phyloP scores from a whole-genome alignment of 176 grass and related monocot species.

The Otatea glauca region DNA sequence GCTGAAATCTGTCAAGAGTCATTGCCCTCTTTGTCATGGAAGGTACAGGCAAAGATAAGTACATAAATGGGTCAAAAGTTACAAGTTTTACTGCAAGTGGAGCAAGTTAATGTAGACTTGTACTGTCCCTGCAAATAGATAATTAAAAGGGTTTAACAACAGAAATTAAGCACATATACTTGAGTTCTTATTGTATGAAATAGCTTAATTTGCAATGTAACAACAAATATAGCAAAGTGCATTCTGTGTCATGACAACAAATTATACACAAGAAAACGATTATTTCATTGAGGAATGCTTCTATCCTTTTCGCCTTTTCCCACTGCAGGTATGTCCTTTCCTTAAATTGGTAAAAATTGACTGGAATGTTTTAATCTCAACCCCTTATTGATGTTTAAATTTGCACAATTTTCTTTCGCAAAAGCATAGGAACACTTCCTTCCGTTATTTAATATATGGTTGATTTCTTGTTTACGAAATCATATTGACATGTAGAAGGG shows the following conservation, averaged over 20 bases:
- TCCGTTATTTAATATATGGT: not conserved
- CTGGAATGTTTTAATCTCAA: conserved; percentile 24
- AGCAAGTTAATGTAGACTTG: conserved; percentile 87
- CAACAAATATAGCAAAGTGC: not conserved
- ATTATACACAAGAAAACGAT: conserved; percentile 23
- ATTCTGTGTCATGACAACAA: not conserved
- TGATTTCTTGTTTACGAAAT: conserved; percentile 2
- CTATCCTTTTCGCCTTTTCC: conserved; percentile 3
- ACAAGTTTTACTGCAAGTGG: conserved; percentile 75
- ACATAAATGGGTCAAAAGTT: conserved; percentile 98
- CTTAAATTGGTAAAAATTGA: not conserved
- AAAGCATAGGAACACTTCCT: conserved; percentile 29
- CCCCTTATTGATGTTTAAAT: conserved; percentile 11
- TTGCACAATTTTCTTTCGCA: not conserved
- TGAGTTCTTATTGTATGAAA: conserved; percentile 16
- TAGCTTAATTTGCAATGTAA: conserved; percentile 3
- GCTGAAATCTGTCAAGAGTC: conserved; percentile 84
- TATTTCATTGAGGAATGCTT: conserved; percentile 5
- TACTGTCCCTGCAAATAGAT: conserved; percentile 85
- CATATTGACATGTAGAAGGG: conserved; percentile 6
- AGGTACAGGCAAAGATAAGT: conserved; percentile 91
- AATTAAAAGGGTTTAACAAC: conserved; percentile 44
- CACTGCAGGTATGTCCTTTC: not conserved
- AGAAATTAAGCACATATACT: not conserved
- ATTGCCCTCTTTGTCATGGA: conserved; percentile 74